Evolutionary conservation across 1,284 basidiomycete species (phyloP), one percentile per base, ranked within the genome.

Genomic region (Tylopilus sp.): DNA sequence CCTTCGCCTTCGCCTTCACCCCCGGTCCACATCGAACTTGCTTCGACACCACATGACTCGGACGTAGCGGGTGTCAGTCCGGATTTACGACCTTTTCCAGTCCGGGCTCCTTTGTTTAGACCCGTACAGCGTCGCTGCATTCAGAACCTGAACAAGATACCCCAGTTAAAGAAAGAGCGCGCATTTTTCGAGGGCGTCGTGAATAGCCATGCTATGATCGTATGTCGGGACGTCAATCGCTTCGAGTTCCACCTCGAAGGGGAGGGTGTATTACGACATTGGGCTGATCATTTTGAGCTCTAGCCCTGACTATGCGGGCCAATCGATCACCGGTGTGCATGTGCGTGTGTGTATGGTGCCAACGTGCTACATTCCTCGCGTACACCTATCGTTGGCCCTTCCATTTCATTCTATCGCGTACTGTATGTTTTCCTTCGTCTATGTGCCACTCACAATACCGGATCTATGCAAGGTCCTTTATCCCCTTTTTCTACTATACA

Each of bases 171-270:
- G 68, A 90, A 89, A 64, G 77, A 86, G 57, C 66, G 75, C 13
- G 82, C 75, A 23, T 88, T 78, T 60, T 82, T 89, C 55, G 65
- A 73, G 18, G 68, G 69, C 2, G 72, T 82, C 35, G 61, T 69
- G 36, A 89, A 89, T 59, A 68, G 86, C 25, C 87, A 90, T 68
- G 84, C 74, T 10, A 72, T 79, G 49, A 84, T 90, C 55, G 72
- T 91, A 7, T 80, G 76, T 59, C 71, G 87, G 42, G 85, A 90
- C 56, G 64, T 79, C 46, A 72, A 79, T 60, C 65, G 71, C 35
- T 87, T 84, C 58, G 70, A 76, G 56, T 57, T 68, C 15, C 83
- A 88, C 57, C 67, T 72, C 41, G 61, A 69, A 19, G 88, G 87
- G 11, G 76, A 81, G 59, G 77, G 78, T 33, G 77, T 89, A 4